A percentile compares a stretch with the other conserved stretches of the same genome.
Conservation (phyloP, 768 basidiomycete species). For the Psilocybe tampanensis region DNA sequence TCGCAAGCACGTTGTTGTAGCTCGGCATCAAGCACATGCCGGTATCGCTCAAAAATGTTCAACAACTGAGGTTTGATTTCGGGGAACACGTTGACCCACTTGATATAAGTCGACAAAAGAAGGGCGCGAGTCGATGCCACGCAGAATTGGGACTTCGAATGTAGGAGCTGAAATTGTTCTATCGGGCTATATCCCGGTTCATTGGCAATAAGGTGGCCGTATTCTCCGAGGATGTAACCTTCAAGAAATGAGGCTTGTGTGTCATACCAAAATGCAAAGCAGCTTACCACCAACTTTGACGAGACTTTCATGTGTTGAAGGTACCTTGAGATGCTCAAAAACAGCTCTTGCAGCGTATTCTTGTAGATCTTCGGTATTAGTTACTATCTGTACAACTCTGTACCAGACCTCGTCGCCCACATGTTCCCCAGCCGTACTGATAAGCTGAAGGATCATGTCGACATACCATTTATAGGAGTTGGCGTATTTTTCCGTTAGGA, state of each 20-base stretch:
- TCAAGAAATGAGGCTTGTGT: not conserved
- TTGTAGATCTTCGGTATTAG: constrained; percentile 97
- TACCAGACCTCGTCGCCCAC: constrained; percentile 99
- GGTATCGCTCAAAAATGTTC: constrained; percentile 95
- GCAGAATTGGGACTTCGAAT: constrained; percentile 95
- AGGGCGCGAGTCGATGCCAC: constrained; percentile 89
- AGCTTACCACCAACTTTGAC: constrained; percentile 91
- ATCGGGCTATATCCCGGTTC: constrained; percentile 90
- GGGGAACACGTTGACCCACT: constrained; percentile 99
- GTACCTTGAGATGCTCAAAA: constrained; percentile 84
- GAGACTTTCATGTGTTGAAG: constrained; percentile 88
- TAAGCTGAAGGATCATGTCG: constrained; percentile 94
- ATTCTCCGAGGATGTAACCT: constrained; percentile 98
- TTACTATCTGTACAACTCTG: constrained; percentile 97
- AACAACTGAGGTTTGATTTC: constrained; percentile 95
- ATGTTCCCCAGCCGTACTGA: constrained; percentile 96
- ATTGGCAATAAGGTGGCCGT: constrained; percentile 96
- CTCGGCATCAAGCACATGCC: constrained; percentile 96
- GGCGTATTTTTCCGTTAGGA: constrained; percentile 98
- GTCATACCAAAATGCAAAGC: not conserved
- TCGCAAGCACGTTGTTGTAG: constrained; percentile 99
- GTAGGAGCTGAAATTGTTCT: constrained; percentile 92
- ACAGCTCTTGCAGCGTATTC: constrained; percentile 93
- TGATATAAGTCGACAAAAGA: constrained; percentile 95
- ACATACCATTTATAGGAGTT: constrained; percentile 99